Evolutionary conservation across 2,329 filamentous ascomycete species (phyloP), one percentile per base, ranked within the genome.

Genomic region (Hymenoscyphus scutula): DNA sequence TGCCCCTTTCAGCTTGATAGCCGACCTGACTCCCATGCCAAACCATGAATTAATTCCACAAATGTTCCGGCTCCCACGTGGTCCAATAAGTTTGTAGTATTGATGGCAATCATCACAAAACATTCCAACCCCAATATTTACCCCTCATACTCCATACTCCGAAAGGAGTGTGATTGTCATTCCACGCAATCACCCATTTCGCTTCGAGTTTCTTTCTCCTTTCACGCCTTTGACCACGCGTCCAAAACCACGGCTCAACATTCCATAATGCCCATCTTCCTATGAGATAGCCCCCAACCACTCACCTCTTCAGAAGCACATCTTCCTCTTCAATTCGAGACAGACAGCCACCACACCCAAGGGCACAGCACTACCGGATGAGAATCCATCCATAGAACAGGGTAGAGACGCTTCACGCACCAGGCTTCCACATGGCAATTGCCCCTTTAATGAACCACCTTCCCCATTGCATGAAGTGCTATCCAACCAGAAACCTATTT

Each of bases 261-360:
- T 37, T 19, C 54, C 54, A 56, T 38, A 11, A 27, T 11, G 7
- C 17, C 27, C 53, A n/a, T 25, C 54, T 7, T 38, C 54, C 17
- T 15, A 58, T 30, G 5, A 53, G 8, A 37, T 57, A 25, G 55
- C 55, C 55, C 55, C 55, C 55, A 57, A 29, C 56, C 56, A 58
- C 19, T 58, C 37, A 45, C 19, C 34, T 17, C 10, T 29, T n/a
- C 7, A 25, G 37, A 25, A 41, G 23, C 17, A 25, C 27, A 30
- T 41, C 7, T 30, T 23, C 3, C 34, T 58, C 56, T 11, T 45
- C 30, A 32, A 19, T 41, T n/a, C 34, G 56, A 58, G 19, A 58
- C 54, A 32, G 30, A 17, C 56, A 48, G 23, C 56, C 56, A 58
- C 56, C 51, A 54, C 23, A 30, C 51, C 45, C 7, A 25, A 25